Conservation (phyloP, 768 basidiomycete species). For the Trametes sanguinea region DNA sequence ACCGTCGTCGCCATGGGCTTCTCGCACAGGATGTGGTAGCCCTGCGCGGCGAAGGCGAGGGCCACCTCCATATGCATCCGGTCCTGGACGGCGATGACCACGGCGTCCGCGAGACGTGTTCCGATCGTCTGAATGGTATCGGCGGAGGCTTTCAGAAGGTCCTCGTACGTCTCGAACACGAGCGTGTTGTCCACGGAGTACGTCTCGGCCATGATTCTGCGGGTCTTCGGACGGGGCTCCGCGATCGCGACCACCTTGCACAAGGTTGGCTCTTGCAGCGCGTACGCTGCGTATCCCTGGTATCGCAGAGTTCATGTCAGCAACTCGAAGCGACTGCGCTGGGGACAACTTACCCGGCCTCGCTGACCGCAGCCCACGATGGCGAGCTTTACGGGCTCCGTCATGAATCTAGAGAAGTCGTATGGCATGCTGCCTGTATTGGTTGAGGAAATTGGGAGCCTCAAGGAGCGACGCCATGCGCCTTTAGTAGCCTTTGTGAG, state of each 20-base stretch:
- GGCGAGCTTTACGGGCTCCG: conserved; percentile 63
- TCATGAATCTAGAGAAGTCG: conserved; percentile 15
- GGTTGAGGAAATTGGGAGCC: conserved; percentile 4
- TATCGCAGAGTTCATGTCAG: background rate
- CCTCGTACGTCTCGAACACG: conserved; percentile 71
- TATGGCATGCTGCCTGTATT: conserved; percentile 26
- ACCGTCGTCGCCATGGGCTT: conserved; percentile 86
- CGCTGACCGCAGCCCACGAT: conserved; percentile 85
- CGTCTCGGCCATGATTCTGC: conserved; percentile 52
- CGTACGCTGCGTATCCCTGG: conserved; percentile 67
- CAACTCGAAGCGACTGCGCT: background rate
- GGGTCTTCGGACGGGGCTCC: conserved; percentile 75
- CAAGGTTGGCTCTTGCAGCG: conserved; percentile 54
- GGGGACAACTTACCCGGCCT: conserved; percentile 55
- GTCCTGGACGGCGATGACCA: conserved; percentile 81
- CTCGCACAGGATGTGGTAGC: conserved; percentile 90
- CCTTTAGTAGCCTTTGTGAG: conserved; percentile 23
- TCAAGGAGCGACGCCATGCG: conserved; percentile 20
- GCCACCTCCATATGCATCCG: conserved; percentile 75
- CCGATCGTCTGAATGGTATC: conserved; percentile 65
- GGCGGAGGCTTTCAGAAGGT: conserved; percentile 66
- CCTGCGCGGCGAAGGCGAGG: conserved; percentile 72
- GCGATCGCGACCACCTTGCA: conserved; percentile 86
- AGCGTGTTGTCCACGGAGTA: conserved; percentile 68
- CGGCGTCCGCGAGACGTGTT: conserved; percentile 77